Evolutionary conservation across 768 basidiomycete species (phyloP).

Genomic region (Calocybe indica): DNA sequence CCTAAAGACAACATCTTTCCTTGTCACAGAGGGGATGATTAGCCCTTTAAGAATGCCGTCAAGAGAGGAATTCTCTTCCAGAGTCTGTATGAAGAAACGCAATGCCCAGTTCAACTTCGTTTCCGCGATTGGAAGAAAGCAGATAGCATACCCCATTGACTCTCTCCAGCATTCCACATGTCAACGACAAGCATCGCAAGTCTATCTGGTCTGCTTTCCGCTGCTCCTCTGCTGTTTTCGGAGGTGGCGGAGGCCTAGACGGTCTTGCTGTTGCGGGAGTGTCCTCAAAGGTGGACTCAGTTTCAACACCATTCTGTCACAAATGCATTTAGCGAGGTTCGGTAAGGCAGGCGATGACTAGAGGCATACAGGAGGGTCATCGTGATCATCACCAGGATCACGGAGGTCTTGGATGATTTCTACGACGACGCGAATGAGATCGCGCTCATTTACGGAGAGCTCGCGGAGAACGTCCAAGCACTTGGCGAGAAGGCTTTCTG

Average conservation of each 20-base stretch:
- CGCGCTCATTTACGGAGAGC: conserved; percentile 69
- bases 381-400: conserved; percentile 31
- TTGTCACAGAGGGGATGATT: conserved; percentile 79
- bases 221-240: conserved; percentile 49
- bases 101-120: not conserved
- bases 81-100: conserved; percentile 15
- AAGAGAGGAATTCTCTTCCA: conserved; percentile 67
- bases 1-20: conserved; percentile 61
- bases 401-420: conserved; percentile 83
- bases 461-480: conserved; percentile 81
- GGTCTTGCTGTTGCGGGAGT: conserved; percentile 15
- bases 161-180: conserved; percentile 80
- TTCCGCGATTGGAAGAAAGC: not conserved
- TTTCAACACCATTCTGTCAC: conserved; percentile 13
- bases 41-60: conserved; percentile 72
- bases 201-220: conserved; percentile 58
- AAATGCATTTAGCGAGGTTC: conserved; percentile 1
- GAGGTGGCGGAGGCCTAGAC: not conserved
- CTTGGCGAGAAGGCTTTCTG: conserved; percentile 58
- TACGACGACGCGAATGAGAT: conserved; percentile 83
- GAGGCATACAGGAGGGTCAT: not conserved
- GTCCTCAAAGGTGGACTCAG: conserved; percentile 21
- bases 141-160: conserved; percentile 65
- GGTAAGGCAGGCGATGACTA: not conserved
- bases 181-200: conserved; percentile 67